Evolutionary conservation across 805 yeast genomes (phyloP).

Genomic region (Myxozyma lipomycoides): DNA sequence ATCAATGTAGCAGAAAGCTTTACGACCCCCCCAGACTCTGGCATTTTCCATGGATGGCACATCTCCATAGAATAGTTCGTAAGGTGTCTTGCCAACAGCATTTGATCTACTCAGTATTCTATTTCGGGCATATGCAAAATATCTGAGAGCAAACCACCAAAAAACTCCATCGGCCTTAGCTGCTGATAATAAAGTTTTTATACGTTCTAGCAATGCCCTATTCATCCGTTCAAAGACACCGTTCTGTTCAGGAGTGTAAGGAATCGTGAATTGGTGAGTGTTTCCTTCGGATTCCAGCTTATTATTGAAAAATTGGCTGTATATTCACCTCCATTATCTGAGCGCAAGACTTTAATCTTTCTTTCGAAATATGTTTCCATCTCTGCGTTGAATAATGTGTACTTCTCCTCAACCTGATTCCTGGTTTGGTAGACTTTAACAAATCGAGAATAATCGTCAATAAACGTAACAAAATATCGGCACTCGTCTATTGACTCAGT

Average conservation of each 20-base stretch:
- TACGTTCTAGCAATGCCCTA: neutral
- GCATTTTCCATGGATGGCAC: neutral
- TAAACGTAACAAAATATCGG: slow-evolving; percentile 5
- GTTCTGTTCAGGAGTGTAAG: neutral
- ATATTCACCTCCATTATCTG: slow-evolving; percentile 1
- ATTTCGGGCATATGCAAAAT: neutral
- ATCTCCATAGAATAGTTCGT: neutral
- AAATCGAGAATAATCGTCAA: neutral
- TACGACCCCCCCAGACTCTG: neutral
- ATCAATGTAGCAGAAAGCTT: neutral
- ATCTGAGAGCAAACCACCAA: too few relatives aligned
- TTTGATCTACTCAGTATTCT: neutral
- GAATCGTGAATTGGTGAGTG: neutral
- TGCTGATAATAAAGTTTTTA: neutral
- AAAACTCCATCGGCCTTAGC: neutral
- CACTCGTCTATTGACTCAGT: slow-evolving; percentile 3
- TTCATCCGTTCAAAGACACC: neutral
- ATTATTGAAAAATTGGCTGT: neutral
- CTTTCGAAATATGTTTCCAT: neutral
- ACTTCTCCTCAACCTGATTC: neutral
- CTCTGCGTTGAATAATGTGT: neutral
- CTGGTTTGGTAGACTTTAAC: neutral
- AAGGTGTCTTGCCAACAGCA: neutral
- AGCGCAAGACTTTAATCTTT: neutral
- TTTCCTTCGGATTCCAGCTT: neutral